phyloP scores from a whole-genome alignment of 2,329 filamentous ascomycete species.

The Penicillium rolfsii region DNA sequence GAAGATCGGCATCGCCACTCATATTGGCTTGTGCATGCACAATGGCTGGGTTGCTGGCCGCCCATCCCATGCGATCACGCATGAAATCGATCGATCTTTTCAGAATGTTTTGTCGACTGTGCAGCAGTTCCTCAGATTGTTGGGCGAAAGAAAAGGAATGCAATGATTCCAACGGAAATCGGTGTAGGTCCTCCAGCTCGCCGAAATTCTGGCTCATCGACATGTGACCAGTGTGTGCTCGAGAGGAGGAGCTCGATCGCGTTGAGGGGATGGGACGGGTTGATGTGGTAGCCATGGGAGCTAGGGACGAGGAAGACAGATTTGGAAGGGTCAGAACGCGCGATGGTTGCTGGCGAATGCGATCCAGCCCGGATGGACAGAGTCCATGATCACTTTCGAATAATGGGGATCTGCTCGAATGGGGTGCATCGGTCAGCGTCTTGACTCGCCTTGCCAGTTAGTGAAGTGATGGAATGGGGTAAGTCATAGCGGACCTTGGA shows the following conservation, averaged over 20 bases:
- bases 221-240: constrained; percentile 57
- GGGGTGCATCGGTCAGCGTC: constrained; percentile 18
- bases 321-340: constrained; percentile 68
- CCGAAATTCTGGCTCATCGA: constrained; percentile 71
- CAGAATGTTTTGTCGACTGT: constrained; percentile 88
- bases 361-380: constrained; percentile 81
- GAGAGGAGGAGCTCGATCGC: constrained; percentile 63
- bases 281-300: constrained; percentile 58
- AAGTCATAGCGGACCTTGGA: constrained; percentile 65
- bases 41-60: constrained; percentile 72
- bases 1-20: constrained; percentile 80
- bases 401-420: constrained; percentile 69
- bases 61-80: constrained; percentile 86
- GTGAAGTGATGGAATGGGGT: background rate
- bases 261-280: constrained; percentile 73
- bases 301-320: constrained; percentile 65
- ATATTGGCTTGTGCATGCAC: constrained; percentile 81
- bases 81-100: constrained; percentile 96
- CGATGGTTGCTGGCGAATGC: constrained; percentile 82
- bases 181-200: constrained; percentile 78
- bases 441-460: background rate
- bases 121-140: constrained; percentile 87
- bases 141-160: constrained; percentile 98
- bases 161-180: constrained; percentile 92
- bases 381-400: constrained; percentile 88